Percentiles rank a stretch among this genome's conserved stretches.
These are phyloP conservation scores for Stereocaulon alpinum DNA, from an alignment of 495 filamentous ascomycete genomes.

Conservation along the genomic window DNA sequence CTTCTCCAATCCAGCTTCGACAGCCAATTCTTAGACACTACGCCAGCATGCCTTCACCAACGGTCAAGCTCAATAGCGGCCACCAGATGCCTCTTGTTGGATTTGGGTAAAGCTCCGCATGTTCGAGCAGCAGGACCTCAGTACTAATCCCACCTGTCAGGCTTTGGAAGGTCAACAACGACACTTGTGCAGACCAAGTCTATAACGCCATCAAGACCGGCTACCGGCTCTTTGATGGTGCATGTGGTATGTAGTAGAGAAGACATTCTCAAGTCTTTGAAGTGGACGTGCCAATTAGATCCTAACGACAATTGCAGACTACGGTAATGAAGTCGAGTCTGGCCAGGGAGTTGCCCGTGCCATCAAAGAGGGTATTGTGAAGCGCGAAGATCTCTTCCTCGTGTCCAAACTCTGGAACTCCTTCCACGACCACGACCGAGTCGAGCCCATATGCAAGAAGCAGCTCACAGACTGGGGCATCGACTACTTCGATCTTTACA, in stretches of 20 bases:
- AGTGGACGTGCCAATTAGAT: neutral
- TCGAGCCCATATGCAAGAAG: conserved; percentile 61
- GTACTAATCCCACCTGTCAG: conserved; percentile 32
- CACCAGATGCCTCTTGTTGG: conserved; percentile 82
- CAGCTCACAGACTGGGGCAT: conserved; percentile 72
- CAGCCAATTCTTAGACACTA: conserved; percentile 19
- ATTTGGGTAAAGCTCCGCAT: conserved; percentile 33
- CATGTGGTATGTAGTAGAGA: conserved; percentile 53
- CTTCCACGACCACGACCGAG: conserved; percentile 66
- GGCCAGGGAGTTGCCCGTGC: conserved; percentile 79
- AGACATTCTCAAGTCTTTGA: neutral
- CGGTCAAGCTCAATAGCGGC: conserved; percentile 70
- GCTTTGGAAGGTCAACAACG: conserved; percentile 81
- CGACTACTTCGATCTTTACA: conserved; percentile 78
- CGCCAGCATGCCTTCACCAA: conserved; percentile 34
- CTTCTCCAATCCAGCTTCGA: neutral
- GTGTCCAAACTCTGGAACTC: conserved; percentile 90
- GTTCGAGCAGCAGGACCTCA: neutral
- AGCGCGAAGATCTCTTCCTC: conserved; percentile 81
- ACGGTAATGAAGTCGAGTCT: conserved; percentile 78
- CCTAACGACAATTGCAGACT: conserved; percentile 44
- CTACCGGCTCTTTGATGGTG: conserved; percentile 80
- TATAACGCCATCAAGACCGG: conserved; percentile 85
- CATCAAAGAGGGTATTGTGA: conserved; percentile 77
- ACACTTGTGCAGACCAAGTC: conserved; percentile 65